Evolutionary conservation across 2,329 filamentous ascomycete genomes (phyloP), one percentile per base, ranked within the genome.

Genomic region (Nigrospora osmanthi): DNA sequence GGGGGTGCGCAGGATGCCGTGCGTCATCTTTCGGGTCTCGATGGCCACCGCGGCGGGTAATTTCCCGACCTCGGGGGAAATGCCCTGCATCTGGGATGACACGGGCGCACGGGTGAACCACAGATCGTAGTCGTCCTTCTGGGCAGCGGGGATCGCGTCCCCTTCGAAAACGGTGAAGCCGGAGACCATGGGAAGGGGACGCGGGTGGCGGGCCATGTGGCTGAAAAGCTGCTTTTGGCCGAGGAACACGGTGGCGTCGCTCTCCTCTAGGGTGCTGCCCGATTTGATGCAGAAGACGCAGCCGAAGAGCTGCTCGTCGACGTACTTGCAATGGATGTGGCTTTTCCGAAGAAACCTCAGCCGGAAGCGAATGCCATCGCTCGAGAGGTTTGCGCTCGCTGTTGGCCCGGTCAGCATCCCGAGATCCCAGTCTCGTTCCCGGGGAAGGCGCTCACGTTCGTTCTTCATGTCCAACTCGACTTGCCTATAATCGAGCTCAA

Each of bases 221-320:
- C 64, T 58, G 47, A 79, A 78, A 3, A 80, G 64, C 39, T 75
- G 66, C 46, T 68, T 70, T 39, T 75, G 71, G 39, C 58, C 71
- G 55, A 76, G 74, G 57, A 80, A 80, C 9, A 80, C 72, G 1
- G 76, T 80, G 3, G 76, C 70, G 40, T 80, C 76, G 51, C 72
- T 73, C 44, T 74, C 68, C 40, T 79, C 72, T 3, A 70, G 57
- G 0, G 75, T 78, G n/a, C 56, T 64, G 1, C 73, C 73, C 16
- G 63, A 48, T 6, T 72, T 66, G 5, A 77, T 61, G 54, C 76
- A 80, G 53, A 80, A 78, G 1, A 76, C 49, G 49, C 76, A 80
- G 3, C 64, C 75, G 52, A 76, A 80, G 38, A 76, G 55, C 42
- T 73, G 65, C 48, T 79, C 75, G 37, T 78, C 75, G 14, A 71